Evolutionary conservation across 2,329 filamentous ascomycete species (phyloP).

Genomic region (Whalleya microplaca): DNA sequence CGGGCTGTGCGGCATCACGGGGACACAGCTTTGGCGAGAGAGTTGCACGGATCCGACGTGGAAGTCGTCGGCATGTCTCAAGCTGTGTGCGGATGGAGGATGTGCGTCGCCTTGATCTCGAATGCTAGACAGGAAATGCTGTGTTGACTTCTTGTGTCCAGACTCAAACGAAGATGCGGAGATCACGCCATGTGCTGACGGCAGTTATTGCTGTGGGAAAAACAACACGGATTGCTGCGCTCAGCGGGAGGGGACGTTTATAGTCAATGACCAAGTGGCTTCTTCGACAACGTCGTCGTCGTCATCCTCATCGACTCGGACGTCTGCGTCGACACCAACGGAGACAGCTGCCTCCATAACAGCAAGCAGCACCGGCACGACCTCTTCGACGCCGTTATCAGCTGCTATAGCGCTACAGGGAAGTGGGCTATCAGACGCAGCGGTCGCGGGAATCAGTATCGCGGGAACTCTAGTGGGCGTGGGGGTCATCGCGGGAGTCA

Average conservation of each 20-base stretch:
- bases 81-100: neutral
- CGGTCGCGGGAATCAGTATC: neutral
- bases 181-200: slow-evolving; percentile 2
- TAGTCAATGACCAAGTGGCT: neutral
- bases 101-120: neutral
- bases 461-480: neutral
- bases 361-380: neutral
- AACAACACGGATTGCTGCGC: neutral
- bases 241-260: neutral
- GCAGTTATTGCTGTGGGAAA: neutral
- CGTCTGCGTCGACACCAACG: neutral
- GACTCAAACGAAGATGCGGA: neutral
- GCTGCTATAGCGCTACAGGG: neutral
- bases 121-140: neutral
- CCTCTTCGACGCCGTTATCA: neutral
- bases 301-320: neutral
- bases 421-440: neutral
- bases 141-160: neutral
- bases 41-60: slow-evolving; percentile 5
- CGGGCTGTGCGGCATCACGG: neutral
- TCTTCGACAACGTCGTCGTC: neutral
- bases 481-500: neutral
- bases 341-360: neutral
- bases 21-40: neutral
- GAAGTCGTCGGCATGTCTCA: slow-evolving; percentile 1